Evolutionary conservation across 2,329 filamentous ascomycete species (phyloP).

Genomic region (Blastomyces percursus): DNA sequence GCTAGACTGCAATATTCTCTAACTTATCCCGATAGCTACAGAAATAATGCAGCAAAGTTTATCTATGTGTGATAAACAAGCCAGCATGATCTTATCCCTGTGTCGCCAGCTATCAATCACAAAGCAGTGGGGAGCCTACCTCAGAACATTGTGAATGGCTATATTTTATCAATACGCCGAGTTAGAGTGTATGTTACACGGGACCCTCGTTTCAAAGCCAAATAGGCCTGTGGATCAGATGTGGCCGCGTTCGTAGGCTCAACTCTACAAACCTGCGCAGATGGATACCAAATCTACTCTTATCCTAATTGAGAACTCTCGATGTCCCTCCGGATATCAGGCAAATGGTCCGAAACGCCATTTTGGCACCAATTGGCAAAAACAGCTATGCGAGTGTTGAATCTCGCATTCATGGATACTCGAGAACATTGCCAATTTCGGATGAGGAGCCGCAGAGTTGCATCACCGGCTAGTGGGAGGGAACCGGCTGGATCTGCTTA

Average conservation of each 20-base stretch:
- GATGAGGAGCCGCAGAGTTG: not conserved
- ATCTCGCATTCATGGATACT: not conserved
- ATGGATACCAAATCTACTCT: not conserved
- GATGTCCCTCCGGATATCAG: not conserved
- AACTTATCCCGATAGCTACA: not conserved
- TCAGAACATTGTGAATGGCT: too few relatives aligned
- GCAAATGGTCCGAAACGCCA: not conserved
- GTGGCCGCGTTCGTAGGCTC: not conserved
- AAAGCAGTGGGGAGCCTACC: too few relatives aligned
- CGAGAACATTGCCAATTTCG: not conserved
- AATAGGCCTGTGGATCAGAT: not conserved
- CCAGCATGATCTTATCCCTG: not conserved
- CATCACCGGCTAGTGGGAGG: not conserved
- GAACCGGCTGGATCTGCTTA: not conserved
- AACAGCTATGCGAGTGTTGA: not conserved
- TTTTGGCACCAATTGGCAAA: not conserved
- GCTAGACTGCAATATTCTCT: not conserved
- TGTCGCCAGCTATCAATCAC: too few relatives aligned
- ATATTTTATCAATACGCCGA: too few relatives aligned
- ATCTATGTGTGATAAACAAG: not conserved
- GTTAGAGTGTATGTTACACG: too few relatives aligned
- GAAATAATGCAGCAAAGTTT: not conserved
- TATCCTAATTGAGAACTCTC: not conserved
- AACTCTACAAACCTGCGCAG: not conserved
- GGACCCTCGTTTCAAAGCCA: not conserved